A percentile compares a stretch with the other conserved stretches of the same genome.
These are phyloP conservation scores for Gastrodia elata DNA, from an alignment of 106 monocot species.

Conservation along the genomic window DNA sequence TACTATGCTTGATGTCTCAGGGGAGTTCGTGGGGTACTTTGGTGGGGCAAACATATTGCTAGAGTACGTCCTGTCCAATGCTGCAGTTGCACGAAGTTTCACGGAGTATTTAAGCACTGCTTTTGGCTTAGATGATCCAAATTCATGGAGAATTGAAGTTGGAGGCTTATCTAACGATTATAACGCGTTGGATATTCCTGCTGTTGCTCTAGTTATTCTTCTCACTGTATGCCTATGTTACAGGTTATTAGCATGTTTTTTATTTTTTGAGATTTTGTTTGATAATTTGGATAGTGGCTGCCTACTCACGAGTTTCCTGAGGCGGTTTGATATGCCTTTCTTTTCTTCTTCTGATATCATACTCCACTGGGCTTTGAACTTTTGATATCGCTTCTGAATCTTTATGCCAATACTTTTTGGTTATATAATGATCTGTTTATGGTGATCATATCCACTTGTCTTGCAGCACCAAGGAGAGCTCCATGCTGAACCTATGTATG, in stretches of 20 bases:
- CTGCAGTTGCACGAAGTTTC: conserved; percentile 64
- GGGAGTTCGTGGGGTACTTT: conserved; percentile 69
- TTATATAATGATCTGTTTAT: not conserved
- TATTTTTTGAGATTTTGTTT: not conserved
- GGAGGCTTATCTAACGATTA: conserved; percentile 32
- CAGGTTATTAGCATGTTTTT: conserved; percentile 18
- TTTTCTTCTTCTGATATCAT: conserved; percentile 1
- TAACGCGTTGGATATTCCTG: conserved; percentile 33
- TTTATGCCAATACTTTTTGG: not conserved
- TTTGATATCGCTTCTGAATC: not conserved
- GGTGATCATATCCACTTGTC: not conserved
- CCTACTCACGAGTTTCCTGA: not conserved
- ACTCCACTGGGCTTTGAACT: not conserved
- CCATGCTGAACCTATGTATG: conserved; percentile 48
- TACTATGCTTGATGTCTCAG: conserved; percentile 7
- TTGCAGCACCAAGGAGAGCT: conserved; percentile 70
- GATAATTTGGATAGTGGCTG: not conserved
- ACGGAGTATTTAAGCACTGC: conserved; percentile 35
- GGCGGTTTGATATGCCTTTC: not conserved
- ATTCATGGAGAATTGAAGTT: conserved; percentile 42
- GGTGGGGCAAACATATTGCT: conserved; percentile 65
- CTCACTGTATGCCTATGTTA: conserved; percentile 45
- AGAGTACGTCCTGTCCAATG: conserved; percentile 72
- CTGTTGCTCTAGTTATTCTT: conserved; percentile 34
- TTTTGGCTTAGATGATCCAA: conserved; percentile 22